Base-by-base conservation (phyloP, 1,139 yeast species). In the Pichiaceae sp. region DNA sequence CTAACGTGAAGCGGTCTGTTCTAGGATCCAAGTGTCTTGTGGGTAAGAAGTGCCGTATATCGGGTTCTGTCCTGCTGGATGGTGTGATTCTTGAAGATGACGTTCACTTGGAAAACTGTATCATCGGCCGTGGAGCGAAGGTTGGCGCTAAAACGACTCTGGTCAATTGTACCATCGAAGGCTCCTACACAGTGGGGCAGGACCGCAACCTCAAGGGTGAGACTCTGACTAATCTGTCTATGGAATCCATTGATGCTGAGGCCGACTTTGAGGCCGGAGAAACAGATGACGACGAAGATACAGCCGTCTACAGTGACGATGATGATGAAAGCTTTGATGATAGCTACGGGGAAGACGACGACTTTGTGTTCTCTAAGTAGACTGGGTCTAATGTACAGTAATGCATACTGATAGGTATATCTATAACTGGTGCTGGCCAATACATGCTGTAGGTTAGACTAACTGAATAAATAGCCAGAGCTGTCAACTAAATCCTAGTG, bases 1-100 rank as follows among this genome's bases (percentile, higher is more conserved):
- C 95, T 16, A 85, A 81, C 54, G 85, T 93, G 38, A 93, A 93
- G 62, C 68, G 81, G 43, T 74, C 95, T 1, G 87, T 85, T 12
- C 69, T 93, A 31, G 96, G 96, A 7, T 60, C 66, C n/a, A 68
- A 72, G 48, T 85, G 95, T 62, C 63, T 50, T 15, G 76, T 93
- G 39, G 98, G 98, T 33, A 80, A 77, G 53, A 72, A 87, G 46
- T 93, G 95, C 54, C 78, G 91, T 49, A 70, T 93, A 41, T 84
- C 89, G 1, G 97, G 95, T 2, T 86, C 89, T 50, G 75, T 93
- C 19, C 55, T 93, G 9, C 65, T 87, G 42, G 82, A 83, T 51
- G 73, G 75, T 35, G 94, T 78, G 23, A 63, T 60, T 1, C 64
- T 93, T 31, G 95, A 75, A 35, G 96, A 91, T 56, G 96, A 85